Percentiles rank a stretch among this genome's conserved stretches.
Conservation (phyloP, 768 basidiomycete species). For the Cystofilobasidium bisporidii region DNA sequence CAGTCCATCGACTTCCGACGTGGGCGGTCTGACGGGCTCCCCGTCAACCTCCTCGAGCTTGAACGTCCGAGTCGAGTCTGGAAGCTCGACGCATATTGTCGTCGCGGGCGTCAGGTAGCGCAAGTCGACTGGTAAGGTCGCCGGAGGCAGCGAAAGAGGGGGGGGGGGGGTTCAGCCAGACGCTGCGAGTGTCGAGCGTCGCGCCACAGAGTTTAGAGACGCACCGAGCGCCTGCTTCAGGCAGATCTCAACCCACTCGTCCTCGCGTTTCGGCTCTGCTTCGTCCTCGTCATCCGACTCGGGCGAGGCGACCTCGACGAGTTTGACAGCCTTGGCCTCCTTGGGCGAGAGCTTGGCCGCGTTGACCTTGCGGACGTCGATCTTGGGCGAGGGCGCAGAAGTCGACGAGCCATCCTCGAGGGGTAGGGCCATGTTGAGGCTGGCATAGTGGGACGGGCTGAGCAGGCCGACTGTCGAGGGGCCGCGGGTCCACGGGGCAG, state of each 20-base stretch:
- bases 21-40: slow-evolving; percentile 1
- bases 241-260: slow-evolving; percentile 31
- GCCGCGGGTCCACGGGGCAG: neutral
- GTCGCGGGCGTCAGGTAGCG: slow-evolving; percentile 26
- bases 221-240: slow-evolving; percentile 34
- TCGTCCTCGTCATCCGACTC: slow-evolving; percentile 15
- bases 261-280: neutral
- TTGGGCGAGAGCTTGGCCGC: slow-evolving; percentile 24
- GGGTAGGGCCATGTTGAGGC: slow-evolving; percentile 15
- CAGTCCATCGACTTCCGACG: neutral
- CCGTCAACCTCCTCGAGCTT: slow-evolving; percentile 22
- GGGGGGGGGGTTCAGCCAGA: too few species aligned
- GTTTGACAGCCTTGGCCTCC: slow-evolving; percentile 14
- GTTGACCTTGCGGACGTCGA: slow-evolving; percentile 2
- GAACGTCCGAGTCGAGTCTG: slow-evolving; percentile 12
- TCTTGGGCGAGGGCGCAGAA: neutral
- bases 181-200: too few species aligned
- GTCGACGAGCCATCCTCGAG: neutral
- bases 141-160: too few species aligned
- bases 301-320: neutral
- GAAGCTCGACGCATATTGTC: slow-evolving; percentile 14
- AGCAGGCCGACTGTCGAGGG: slow-evolving; percentile 24
- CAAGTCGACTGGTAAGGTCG: slow-evolving; percentile 24
- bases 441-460: slow-evolving; percentile 29
- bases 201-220: neutral